These are phyloP conservation scores for Solanum sitiens DNA, from an alignment of 257 asterid genomes.

Conservation along the genomic window DNA sequence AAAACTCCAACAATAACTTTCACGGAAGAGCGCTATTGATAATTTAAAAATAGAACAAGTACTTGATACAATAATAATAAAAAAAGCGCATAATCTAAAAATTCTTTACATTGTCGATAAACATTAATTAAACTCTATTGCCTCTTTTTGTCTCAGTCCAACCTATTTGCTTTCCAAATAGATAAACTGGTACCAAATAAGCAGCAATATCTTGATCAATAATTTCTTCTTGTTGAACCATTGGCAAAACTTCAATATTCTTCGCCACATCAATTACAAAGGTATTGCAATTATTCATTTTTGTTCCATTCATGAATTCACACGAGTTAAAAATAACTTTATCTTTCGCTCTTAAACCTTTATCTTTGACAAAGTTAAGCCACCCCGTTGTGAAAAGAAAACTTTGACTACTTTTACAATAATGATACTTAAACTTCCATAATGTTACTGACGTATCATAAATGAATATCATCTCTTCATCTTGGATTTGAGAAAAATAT, in stretches of 20 bases:
- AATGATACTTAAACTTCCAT: no score
- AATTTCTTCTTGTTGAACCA: not conserved
- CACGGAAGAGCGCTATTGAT: not conserved
- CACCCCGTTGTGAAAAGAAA: no score
- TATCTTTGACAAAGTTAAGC: no score
- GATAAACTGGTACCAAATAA: not conserved
- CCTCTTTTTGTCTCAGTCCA: not conserved
- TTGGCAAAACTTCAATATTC: not conserved
- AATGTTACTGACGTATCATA: no score
- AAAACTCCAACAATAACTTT: not conserved
- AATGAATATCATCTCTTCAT: no score
- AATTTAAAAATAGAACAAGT: not conserved
- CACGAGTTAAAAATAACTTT: slow-evolving; percentile 18
- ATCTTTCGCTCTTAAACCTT: slow-evolving; percentile 6
- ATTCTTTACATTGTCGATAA: not conserved
- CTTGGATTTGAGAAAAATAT: no score
- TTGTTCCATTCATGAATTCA: not conserved
- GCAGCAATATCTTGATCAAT: not conserved
- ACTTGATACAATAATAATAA: not conserved
- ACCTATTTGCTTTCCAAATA: not conserved
- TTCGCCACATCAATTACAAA: not conserved
- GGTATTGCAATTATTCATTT: not conserved
- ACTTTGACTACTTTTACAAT: no score
- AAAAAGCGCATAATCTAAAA: no score
- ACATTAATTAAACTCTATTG: not conserved